Evolutionary conservation across 169 alveolate genomes (phyloP).

Genomic region (Theileria sp.): DNA sequence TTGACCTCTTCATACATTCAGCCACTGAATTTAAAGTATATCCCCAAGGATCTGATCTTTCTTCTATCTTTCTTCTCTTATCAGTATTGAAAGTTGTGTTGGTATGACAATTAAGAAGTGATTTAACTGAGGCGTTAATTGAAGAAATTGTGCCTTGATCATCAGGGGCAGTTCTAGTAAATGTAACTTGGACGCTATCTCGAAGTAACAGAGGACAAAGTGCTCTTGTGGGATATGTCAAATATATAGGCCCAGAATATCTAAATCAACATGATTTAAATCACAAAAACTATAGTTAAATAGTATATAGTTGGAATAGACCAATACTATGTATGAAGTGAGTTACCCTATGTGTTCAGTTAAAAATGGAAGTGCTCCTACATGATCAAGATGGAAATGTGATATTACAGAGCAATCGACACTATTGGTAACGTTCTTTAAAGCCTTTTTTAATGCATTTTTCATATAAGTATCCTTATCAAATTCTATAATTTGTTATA

Average conservation of each 20-base stretch:
- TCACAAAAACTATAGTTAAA: neutral
- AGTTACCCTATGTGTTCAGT: slow-evolving; percentile 91
- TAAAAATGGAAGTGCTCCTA: slow-evolving; percentile 98
- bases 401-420: slow-evolving; percentile 92
- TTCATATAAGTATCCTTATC: slow-evolving; percentile 41
- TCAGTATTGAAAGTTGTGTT: slow-evolving; percentile 27
- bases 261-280: slow-evolving; percentile 22
- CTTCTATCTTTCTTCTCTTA: slow-evolving; percentile 64
- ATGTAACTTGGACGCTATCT: slow-evolving; percentile 91
- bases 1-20: slow-evolving; percentile 80
- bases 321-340: too few relatives aligned
- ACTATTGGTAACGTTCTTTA: slow-evolving; percentile 82
- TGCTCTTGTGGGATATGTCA: slow-evolving; percentile 96
- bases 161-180: slow-evolving; percentile 69
- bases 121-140: slow-evolving; percentile 15
- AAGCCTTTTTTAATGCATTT: slow-evolving; percentile 71
- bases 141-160: neutral
- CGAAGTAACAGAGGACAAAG: slow-evolving; percentile 93
- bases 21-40: slow-evolving; percentile 83
- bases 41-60: slow-evolving; percentile 76
- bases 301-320: too few relatives aligned
- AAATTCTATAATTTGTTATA: slow-evolving; percentile 9
- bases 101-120: slow-evolving; percentile 57
- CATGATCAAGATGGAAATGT: slow-evolving; percentile 97
- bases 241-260: slow-evolving; percentile 89